Conservation (phyloP, 1,284 basidiomycete species). For the Ustilago curta region DNA sequence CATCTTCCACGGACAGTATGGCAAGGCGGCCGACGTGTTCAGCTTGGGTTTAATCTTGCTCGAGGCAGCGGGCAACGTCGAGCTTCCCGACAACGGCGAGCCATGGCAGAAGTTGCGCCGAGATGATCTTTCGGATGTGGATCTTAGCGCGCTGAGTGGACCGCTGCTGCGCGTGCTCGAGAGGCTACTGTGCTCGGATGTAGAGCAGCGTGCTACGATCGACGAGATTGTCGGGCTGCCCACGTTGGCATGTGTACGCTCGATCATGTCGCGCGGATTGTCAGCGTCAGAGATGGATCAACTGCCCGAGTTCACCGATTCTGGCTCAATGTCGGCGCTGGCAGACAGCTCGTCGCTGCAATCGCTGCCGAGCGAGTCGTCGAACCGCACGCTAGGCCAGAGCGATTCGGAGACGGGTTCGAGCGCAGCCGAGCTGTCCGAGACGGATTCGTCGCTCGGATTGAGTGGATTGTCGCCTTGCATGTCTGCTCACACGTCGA, state of each 20-base stretch:
- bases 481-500: conserved; percentile 21
- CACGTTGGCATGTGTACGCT: conserved; percentile 52
- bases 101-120: conserved; percentile 92
- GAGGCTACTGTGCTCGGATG: conserved; percentile 50
- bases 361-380: conserved; percentile 37
- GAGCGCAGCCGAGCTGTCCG: conserved; percentile 29
- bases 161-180: conserved; percentile 62
- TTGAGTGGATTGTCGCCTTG: conserved; percentile 33
- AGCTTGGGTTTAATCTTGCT: conserved; percentile 95
- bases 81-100: conserved; percentile 95
- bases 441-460: conserved; percentile 35
- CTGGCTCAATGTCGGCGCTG: conserved; percentile 29
- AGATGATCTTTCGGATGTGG: conserved; percentile 91
- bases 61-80: conserved; percentile 93
- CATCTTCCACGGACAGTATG: conserved; percentile 83
- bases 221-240: conserved; percentile 55
- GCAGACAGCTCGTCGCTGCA: conserved; percentile 27
- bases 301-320: conserved; percentile 57
- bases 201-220: conserved; percentile 54
- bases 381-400: conserved; percentile 28
- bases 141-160: conserved; percentile 74
- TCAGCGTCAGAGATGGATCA: conserved; percentile 63
- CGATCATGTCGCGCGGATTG: conserved; percentile 57
- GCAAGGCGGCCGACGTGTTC: conserved; percentile 95
- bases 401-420: conserved; percentile 33